Conservation (phyloP, 176 grass and related monocot genomes). For the Themeda triandra region DNA sequence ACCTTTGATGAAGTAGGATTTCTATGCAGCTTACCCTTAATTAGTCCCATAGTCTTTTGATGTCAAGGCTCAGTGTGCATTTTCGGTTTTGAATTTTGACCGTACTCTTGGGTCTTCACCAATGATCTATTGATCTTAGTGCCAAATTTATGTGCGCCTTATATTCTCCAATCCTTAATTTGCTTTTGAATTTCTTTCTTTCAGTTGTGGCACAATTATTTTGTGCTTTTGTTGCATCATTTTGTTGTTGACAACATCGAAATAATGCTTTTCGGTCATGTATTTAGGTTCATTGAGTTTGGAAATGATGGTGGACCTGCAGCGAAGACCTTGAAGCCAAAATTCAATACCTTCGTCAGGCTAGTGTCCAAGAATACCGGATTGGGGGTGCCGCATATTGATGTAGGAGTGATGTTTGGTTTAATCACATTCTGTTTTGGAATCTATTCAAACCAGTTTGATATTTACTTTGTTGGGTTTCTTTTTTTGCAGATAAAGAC, state of each 20-base stretch:
- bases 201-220: background rate
- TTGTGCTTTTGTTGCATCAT: background rate
- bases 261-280: background rate
- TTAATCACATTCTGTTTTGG: background rate
- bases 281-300: conserved; percentile 61
- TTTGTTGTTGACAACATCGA: background rate
- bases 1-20: background rate
- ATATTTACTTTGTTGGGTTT: background rate
- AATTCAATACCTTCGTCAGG: conserved; percentile 50
- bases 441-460: conserved; percentile 2
- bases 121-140: background rate
- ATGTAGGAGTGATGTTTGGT: conserved; percentile 32
- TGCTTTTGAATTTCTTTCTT: background rate
- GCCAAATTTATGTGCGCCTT: background rate
- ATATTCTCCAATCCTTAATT: background rate
- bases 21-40: background rate
- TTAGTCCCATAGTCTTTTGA: background rate
- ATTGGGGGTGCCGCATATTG: conserved; percentile 42
- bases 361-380: conserved; percentile 45
- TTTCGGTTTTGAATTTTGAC: background rate
- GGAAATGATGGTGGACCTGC: conserved; percentile 67
- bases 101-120: background rate
- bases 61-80: background rate
- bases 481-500: conserved; percentile 56
- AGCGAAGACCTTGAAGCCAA: conserved; percentile 62